phyloP scores from a whole-genome alignment of 192 early-diverging fungal species.

The Backusella australiensis region DNA sequence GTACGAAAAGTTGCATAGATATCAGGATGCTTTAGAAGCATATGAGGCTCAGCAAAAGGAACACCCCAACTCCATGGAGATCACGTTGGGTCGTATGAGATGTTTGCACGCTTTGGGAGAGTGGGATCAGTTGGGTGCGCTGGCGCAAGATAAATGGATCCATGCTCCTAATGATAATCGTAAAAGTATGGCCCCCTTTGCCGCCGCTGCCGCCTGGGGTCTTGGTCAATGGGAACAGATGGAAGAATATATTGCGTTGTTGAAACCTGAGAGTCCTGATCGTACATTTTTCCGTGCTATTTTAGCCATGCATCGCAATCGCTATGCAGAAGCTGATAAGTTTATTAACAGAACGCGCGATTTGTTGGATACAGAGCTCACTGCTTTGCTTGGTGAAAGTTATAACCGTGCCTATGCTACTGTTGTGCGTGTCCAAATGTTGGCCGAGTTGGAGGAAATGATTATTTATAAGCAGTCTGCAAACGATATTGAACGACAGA shows the following conservation, averaged over 20 bases:
- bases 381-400: slow-evolving; percentile 87
- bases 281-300: slow-evolving; percentile 86
- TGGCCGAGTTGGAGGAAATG: slow-evolving; percentile 96
- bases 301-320: slow-evolving; percentile 76
- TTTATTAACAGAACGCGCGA: slow-evolving; percentile 81
- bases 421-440: slow-evolving; percentile 95
- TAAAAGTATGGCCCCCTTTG: slow-evolving; percentile 79
- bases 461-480: slow-evolving; percentile 83
- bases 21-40: slow-evolving; percentile 89
- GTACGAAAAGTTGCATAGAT: slow-evolving; percentile 91
- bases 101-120: slow-evolving; percentile 93
- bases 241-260: slow-evolving; percentile 84
- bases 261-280: slow-evolving; percentile 78
- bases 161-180: slow-evolving; percentile 59
- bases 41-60: slow-evolving; percentile 79
- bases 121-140: slow-evolving; percentile 78
- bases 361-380: slow-evolving; percentile 80
- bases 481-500: slow-evolving; percentile 74
- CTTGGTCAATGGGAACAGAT: slow-evolving; percentile 84
- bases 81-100: slow-evolving; percentile 83
- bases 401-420: slow-evolving; percentile 88
- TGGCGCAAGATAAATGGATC: slow-evolving; percentile 80
- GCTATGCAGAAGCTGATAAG: slow-evolving; percentile 67
- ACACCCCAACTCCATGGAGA: slow-evolving; percentile 72
- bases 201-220: slow-evolving; percentile 93